Base-by-base conservation (phyloP, 208 protist species). In the Endotrypanum monterogeii region DNA sequence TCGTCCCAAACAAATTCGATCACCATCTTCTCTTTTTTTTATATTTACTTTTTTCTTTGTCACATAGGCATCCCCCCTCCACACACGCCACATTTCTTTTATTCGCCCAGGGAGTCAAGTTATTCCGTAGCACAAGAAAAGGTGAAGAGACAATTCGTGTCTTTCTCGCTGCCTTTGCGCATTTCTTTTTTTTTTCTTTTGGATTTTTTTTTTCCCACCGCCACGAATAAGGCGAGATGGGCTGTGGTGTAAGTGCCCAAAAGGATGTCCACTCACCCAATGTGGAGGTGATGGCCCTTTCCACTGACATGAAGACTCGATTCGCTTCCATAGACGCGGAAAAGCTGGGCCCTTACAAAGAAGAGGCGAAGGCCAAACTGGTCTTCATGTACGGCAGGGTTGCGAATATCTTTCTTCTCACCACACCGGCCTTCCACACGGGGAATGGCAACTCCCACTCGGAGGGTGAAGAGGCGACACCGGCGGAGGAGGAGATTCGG, bases 361-460 rank as follows among this genome's bases (percentile, higher is more conserved):
- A 83, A n/a, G 54, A 73, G 35, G 69, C 78, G 20, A 44, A 30
- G 58, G 69, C 63, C n/a, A 51, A 44, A 28, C 56, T 75, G 9
- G 73, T 48, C 35, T 78, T 79, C 35, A 51, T 61, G 23, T 79
- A 72, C 62, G 78, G 69, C 67, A 68, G 55, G 23, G 37, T 55
- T 3, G 75, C 67, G 7, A 77, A 67, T 61, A 76, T 82, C 51
- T 82, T 75, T 62, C 28, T 83, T 39, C 68, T 83, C 44, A 73
- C 20, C 28, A 75, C 74, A 3, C 73, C 73, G n/a, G 54, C 75
- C 12, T 70, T 80, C 55, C 50, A 74, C 54, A 51, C 63, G 20
- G 51, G n/a, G 18, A 18, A 58, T 0, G 37, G 55, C 12, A 56
- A 79, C 37, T 25, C 30, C 11, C 30, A 70, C 18, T 18, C 9